A percentile compares a stretch with the other conserved stretches of the same genome.
These are phyloP conservation scores for Olyra latifolia DNA, from an alignment of 176 grass and related monocot genomes.

Conservation along the genomic window DNA sequence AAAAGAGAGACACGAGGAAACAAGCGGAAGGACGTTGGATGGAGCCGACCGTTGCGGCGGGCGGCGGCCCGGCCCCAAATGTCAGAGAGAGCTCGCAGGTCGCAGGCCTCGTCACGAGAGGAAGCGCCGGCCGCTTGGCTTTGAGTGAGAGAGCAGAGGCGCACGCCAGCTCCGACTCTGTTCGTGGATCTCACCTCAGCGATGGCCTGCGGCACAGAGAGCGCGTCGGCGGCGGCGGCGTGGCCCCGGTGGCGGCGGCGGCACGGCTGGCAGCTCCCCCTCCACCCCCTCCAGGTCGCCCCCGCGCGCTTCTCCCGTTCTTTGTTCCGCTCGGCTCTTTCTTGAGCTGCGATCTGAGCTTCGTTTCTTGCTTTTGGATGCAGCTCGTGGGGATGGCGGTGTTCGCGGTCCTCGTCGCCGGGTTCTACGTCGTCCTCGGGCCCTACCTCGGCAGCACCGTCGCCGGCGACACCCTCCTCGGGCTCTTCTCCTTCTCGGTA, in stretches of 20 bases:
- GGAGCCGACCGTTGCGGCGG: conserved; percentile 35
- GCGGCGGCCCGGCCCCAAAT: not conserved
- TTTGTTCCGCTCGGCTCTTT: too few relatives aligned
- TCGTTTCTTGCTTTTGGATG: not conserved
- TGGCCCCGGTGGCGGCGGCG: conserved; percentile 43
- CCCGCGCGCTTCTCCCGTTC: not conserved
- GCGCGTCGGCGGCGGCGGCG: not conserved
- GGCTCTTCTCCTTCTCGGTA: conserved; percentile 71
- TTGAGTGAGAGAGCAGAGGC: too few relatives aligned
- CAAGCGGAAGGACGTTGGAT: conserved; percentile 1
- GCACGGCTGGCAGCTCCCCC: conserved; percentile 90
- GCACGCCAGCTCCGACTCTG: too few relatives aligned
- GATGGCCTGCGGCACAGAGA: too few relatives aligned
- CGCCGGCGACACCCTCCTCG: conserved; percentile 56
- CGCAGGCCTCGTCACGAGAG: too few relatives aligned
- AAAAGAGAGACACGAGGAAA: not conserved
- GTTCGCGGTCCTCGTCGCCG: conserved; percentile 63
- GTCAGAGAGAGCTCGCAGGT: not conserved
- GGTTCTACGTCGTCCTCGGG: conserved; percentile 75
- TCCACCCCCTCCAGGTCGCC: conserved; percentile 88
- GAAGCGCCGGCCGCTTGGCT: too few relatives aligned
- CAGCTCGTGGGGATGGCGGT: conserved; percentile 73
- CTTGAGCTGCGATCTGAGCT: not conserved
- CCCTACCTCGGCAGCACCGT: conserved; percentile 66
- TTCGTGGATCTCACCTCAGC: too few relatives aligned